A percentile compares a stretch with the other conserved stretches of the same genome.
These are phyloP conservation scores for Ichthyophthirius multifiliis DNA, from an alignment of 169 alveolate species.

Conservation along the genomic window DNA sequence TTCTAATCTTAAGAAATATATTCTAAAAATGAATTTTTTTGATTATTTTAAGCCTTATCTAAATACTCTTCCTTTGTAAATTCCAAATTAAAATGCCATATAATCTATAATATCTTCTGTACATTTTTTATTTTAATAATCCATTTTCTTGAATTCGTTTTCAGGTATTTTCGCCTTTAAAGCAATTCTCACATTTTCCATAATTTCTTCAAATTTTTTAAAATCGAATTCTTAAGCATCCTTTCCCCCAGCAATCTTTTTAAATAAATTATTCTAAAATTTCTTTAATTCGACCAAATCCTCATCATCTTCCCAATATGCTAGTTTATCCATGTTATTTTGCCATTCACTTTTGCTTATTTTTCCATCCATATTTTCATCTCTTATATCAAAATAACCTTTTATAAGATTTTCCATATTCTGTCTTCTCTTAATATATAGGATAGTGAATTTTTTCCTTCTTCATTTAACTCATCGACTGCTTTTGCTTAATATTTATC, in stretches of 20 bases:
- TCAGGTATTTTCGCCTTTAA: too few relatives aligned
- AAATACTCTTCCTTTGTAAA: too few relatives aligned
- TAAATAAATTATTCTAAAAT: neutral
- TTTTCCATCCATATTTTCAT: neutral
- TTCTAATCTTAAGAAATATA: neutral
- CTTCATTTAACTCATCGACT: neutral
- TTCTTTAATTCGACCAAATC: neutral
- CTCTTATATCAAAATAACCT: neutral
- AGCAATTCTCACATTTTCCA: too few relatives aligned
- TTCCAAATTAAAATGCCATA: too few relatives aligned
- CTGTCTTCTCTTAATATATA: neutral
- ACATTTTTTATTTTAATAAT: too few relatives aligned
- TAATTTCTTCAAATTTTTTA: too few relatives aligned
- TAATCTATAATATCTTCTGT: too few relatives aligned
- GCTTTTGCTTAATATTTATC: neutral
- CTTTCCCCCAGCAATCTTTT: neutral
- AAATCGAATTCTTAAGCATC: too few relatives aligned
- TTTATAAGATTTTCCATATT: neutral
- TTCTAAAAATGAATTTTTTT: neutral
- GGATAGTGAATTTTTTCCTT: neutral
- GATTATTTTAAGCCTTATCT: too few relatives aligned
- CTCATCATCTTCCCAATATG: neutral
- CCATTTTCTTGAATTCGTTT: too few relatives aligned
- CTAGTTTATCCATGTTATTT: neutral
- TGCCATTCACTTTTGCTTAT: neutral